These are phyloP conservation scores for Pyrrhoderma noxium DNA, from an alignment of 1,284 basidiomycete genomes.

Conservation along the genomic window DNA sequence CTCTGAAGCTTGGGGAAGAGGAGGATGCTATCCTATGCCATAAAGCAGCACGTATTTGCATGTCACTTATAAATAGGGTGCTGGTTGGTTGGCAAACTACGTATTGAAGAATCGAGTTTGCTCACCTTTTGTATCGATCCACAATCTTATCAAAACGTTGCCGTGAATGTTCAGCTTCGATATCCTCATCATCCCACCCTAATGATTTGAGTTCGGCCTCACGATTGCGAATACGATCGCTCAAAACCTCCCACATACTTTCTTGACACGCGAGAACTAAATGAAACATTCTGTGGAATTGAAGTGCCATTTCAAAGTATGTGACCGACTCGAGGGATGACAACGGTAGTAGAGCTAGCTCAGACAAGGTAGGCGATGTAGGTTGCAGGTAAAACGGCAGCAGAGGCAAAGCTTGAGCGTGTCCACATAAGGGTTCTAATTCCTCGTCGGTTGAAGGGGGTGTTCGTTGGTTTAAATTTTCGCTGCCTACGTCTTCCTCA, in stretches of 20 bases:
- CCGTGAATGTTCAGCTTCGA: constrained; percentile 46
- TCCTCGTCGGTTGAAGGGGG: constrained; percentile 17
- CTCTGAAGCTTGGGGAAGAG: constrained; percentile 43
- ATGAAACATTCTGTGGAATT: constrained; percentile 57
- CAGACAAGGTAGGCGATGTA: constrained; percentile 31
- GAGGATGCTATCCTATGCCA: constrained; percentile 54
- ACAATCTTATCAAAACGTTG: constrained; percentile 57
- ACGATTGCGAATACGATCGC: constrained; percentile 49
- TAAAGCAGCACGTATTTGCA: constrained; percentile 57
- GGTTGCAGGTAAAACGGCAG: constrained; percentile 19
- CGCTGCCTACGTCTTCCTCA: constrained; percentile 11
- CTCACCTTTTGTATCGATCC: constrained; percentile 54
- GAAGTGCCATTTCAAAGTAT: constrained; percentile 36
- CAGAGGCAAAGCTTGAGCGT: constrained; percentile 1
- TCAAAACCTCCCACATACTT: constrained; percentile 75
- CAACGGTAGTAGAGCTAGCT: constrained; percentile 37
- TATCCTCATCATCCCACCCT: constrained; percentile 63
- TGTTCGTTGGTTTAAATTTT: constrained; percentile 8
- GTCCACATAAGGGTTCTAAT: constrained; percentile 1
- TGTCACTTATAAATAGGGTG: constrained; percentile 32
- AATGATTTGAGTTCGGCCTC: constrained; percentile 42
- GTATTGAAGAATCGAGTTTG: neutral
- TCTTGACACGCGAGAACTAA: constrained; percentile 63
- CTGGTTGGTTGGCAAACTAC: neutral
- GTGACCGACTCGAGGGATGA: constrained; percentile 30